phyloP scores from a whole-genome alignment of 352 stramenopile genomes.

The Globisporangium spiculum region DNA sequence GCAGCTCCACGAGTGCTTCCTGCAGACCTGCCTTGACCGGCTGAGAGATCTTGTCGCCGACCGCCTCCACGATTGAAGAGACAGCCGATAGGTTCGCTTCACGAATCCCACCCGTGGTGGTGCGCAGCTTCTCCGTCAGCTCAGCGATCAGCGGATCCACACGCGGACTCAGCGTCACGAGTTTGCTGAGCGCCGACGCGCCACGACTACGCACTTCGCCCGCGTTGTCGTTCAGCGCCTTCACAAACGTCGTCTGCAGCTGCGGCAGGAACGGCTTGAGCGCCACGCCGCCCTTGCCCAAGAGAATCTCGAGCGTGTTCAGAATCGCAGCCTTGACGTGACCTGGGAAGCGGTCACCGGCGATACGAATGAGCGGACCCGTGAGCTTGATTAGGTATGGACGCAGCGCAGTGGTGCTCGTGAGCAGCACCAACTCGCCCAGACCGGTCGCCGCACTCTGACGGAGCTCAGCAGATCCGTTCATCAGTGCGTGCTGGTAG shows the following conservation, averaged over 20 bases:
- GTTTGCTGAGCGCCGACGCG: slow-evolving; percentile 89
- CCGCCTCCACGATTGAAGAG: slow-evolving; percentile 53
- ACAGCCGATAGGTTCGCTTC: slow-evolving; percentile 78
- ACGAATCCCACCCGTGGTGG: slow-evolving; percentile 64
- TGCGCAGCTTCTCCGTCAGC: slow-evolving; percentile 81
- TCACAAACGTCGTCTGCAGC: slow-evolving; percentile 99
- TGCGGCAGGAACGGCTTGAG: slow-evolving; percentile 99
- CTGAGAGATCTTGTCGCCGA: slow-evolving; percentile 71
- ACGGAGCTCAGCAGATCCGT: slow-evolving; percentile 86
- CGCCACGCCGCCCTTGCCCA: slow-evolving; percentile 94
- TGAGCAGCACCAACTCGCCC: slow-evolving; percentile 96
- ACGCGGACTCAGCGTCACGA: slow-evolving; percentile 93
- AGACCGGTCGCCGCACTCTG: slow-evolving; percentile 93
- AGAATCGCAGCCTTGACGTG: slow-evolving; percentile 98
- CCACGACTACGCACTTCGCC: slow-evolving; percentile 91
- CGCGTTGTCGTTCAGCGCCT: slow-evolving; percentile 97
- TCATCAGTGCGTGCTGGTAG: slow-evolving; percentile 98
- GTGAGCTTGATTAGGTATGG: slow-evolving; percentile 98
- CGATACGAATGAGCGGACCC: slow-evolving; percentile 97
- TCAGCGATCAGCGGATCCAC: slow-evolving; percentile 96
- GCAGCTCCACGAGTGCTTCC: slow-evolving; percentile 59
- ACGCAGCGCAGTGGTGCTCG: slow-evolving; percentile 83
- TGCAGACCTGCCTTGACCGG: slow-evolving; percentile 47
- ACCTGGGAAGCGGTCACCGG: slow-evolving; percentile 97
- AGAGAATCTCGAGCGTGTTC: slow-evolving; percentile 94